Evolutionary conservation across 768 basidiomycete species (phyloP), one percentile per base, ranked within the genome.

Genomic region (Boletus rubropictus): DNA sequence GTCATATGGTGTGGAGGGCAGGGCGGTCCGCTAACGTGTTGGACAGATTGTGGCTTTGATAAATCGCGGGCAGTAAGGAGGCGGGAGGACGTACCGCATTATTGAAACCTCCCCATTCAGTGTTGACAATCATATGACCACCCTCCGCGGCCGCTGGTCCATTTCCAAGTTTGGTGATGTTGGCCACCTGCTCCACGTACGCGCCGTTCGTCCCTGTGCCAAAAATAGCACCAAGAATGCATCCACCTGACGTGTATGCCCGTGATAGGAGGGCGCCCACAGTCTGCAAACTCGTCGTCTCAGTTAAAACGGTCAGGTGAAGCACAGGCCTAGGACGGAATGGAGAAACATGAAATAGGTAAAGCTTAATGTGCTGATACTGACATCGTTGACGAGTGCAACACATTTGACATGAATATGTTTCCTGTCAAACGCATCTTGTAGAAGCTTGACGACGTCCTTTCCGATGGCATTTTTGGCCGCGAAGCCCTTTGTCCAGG

Each of bases 151-250:
- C 78, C 6, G 76, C 79, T 21, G 79, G 71, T 35, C 69, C 75
- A 46, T 87, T 81, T 15, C 78, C 79, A 7, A 96, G 75, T 67
- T 98, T 98, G 33, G 75, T 81, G 61, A 98, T 83, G 42, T 90
- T 92, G 42, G 79, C 75, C 25, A 93, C 72, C 55, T 87, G 77
- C 65, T 98, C 95, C 40, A 99, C 80, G 68, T 96, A 99, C 10
- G 96, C 96, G 25, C 96, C 96, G 61, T 99, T 99, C 5, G 96
- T 98, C 15, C 96, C 96, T 0, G 96, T 99, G 21, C 96, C 96
- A 63, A 98, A 98, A 59, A 98, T 98, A 45, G 86, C 86, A 39
- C 86, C 88, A 28, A 94, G 78, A 14, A 92, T 72, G 58, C 90
- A 95, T 6, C 88, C 88, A 17, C 96, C 96, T 4, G 82, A 79